These are phyloP conservation scores for Medicago truncatula DNA, from an alignment of 306 rosid species.

Conservation along the genomic window MtrunA17r5.0-ANR NC_053045.1:10780501-10781000, in stretches of 20 bases:
- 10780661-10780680: constrained; percentile 6
- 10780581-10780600: constrained; percentile 14
- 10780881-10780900: no score
- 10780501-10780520: background rate
- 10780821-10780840: background rate
- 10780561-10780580: background rate
- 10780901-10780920: no score
- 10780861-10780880: no score
- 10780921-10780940: background rate
- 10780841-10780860: background rate
- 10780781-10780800: background rate
- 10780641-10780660: constrained; percentile 8
- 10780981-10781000: constrained; percentile 3
- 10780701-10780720: background rate
- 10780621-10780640: background rate
- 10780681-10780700: background rate
- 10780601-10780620: constrained; percentile 6
- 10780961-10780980: background rate
- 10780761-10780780: constrained; percentile 1
- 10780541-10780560: constrained; percentile 16
- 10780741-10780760: background rate
- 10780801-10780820: background rate
- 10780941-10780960: background rate
- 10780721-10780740: background rate
- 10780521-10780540: constrained; percentile 8